These are phyloP conservation scores for Tricholoma matsutake DNA, from an alignment of 768 basidiomycete species.

Conservation along the genomic window DNA sequence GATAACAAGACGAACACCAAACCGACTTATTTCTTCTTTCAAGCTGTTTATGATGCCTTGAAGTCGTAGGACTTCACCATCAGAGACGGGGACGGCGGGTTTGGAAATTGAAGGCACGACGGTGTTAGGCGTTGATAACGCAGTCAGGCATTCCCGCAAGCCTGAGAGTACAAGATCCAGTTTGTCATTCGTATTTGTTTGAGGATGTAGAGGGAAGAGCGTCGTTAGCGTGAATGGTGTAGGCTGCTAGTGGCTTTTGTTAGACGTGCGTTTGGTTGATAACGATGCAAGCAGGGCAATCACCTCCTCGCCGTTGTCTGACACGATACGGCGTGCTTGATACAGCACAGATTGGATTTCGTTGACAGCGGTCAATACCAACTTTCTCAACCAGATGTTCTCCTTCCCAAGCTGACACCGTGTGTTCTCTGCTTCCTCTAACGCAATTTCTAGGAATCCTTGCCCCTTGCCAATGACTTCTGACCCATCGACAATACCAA, in stretches of 20 bases:
- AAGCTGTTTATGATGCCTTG: conserved; percentile 49
- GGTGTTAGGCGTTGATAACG: conserved; percentile 25
- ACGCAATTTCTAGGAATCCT: conserved; percentile 58
- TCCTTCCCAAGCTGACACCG: conserved; percentile 61
- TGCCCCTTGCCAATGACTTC: conserved; percentile 48
- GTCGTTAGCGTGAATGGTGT: conserved; percentile 40
- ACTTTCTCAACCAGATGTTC: conserved; percentile 55
- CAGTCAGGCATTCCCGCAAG: conserved; percentile 34
- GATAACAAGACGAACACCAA: background rate
- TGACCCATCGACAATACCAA: conserved; percentile 41
- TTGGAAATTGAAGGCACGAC: conserved; percentile 14
- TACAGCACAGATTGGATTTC: conserved; percentile 57
- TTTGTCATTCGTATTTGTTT: conserved; percentile 46
- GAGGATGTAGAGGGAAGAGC: conserved; percentile 54
- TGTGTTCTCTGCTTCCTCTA: conserved; percentile 72
- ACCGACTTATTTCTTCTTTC: conserved; percentile 56
- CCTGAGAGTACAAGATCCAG: conserved; percentile 41
- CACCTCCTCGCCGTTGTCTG: conserved; percentile 49
- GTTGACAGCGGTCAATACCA: conserved; percentile 63
- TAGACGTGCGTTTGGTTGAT: conserved; percentile 2
- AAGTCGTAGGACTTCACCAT: conserved; percentile 48
- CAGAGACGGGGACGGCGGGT: conserved; percentile 19
- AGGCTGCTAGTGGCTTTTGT: conserved; percentile 32
- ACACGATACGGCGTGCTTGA: conserved; percentile 37
- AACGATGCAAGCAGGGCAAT: conserved; percentile 10